A percentile compares a stretch with the other conserved stretches of the same genome.
phyloP scores from a whole-genome alignment of 345 rosid genomes.

The Populus alba region DNA sequence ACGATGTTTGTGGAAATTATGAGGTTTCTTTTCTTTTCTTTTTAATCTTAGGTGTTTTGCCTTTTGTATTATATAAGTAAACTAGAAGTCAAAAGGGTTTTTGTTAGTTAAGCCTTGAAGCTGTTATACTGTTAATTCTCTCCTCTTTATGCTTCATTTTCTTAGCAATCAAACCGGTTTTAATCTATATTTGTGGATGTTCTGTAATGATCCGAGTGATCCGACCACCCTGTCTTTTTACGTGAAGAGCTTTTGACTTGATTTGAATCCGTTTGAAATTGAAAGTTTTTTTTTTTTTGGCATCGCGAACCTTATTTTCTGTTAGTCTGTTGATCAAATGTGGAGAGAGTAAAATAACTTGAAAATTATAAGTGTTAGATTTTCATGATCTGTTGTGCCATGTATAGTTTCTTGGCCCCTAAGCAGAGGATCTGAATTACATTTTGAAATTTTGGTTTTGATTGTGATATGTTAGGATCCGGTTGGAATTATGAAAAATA shows the following conservation, averaged over 20 bases:
- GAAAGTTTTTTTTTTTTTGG: background rate
- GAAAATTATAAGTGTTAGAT: background rate
- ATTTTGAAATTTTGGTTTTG: background rate
- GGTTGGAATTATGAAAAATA: background rate
- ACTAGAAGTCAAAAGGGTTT: background rate
- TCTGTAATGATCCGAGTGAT: background rate
- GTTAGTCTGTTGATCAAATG: background rate
- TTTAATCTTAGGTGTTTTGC: background rate
- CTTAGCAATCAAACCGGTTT: background rate
- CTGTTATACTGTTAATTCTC: background rate
- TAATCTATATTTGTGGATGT: background rate
- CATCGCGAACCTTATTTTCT: background rate
- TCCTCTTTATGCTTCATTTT: background rate
- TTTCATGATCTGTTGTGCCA: background rate
- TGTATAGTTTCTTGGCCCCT: background rate
- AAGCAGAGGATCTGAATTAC: background rate
- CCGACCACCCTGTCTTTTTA: background rate
- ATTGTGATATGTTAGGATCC: background rate
- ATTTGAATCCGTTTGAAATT: background rate
- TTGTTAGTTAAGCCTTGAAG: background rate
- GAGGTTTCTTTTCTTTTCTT: background rate
- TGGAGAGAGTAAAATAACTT: too few species aligned
- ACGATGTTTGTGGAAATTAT: background rate
- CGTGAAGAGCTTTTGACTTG: background rate
- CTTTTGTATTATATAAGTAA: background rate